Evolutionary conservation across 1,284 basidiomycete species (phyloP).

Genomic region (Hemileia vastatrix): DNA sequence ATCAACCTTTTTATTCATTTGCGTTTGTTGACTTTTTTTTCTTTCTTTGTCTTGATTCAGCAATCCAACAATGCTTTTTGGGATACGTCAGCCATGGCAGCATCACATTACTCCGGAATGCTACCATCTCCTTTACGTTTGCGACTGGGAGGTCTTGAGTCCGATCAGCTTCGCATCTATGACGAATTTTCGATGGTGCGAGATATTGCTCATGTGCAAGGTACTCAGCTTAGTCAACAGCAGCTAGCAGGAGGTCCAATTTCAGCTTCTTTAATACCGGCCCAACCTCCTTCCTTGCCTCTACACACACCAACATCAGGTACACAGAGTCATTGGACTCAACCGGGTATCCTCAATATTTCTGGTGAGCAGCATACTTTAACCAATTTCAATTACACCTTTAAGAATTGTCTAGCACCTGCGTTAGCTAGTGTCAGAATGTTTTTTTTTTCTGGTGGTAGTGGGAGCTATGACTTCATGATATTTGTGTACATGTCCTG

Average conservation of each 20-base stretch:
- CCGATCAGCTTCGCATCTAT: slow-evolving; percentile 78
- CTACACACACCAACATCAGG: too few relatives aligned
- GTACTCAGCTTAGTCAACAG: background rate
- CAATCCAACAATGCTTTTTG: slow-evolving; percentile 50
- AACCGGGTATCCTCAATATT: too few relatives aligned
- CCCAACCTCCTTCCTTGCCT: too few relatives aligned
- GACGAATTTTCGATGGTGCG: slow-evolving; percentile 70
- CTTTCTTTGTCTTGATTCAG: slow-evolving; percentile 1
- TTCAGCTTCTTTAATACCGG: background rate
- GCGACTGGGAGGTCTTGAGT: slow-evolving; percentile 68
- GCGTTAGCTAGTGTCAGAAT: too few relatives aligned
- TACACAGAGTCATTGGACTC: too few relatives aligned
- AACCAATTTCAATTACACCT: too few relatives aligned
- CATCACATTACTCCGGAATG: slow-evolving; percentile 63
- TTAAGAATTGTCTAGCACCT: too few relatives aligned
- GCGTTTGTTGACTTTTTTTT: too few relatives aligned
- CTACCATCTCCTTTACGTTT: slow-evolving; percentile 85
- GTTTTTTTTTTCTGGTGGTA: too few relatives aligned
- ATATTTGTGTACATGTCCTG: too few relatives aligned
- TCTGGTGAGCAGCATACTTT: too few relatives aligned
- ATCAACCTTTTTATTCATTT: background rate
- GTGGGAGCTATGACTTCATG: too few relatives aligned
- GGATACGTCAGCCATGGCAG: slow-evolving; percentile 61
- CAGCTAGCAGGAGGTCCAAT: slow-evolving; percentile 2
- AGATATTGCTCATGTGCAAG: slow-evolving; percentile 1